phyloP scores from a whole-genome alignment of 2,329 filamentous ascomycete species.

The Cordyceps farinosa region DNA sequence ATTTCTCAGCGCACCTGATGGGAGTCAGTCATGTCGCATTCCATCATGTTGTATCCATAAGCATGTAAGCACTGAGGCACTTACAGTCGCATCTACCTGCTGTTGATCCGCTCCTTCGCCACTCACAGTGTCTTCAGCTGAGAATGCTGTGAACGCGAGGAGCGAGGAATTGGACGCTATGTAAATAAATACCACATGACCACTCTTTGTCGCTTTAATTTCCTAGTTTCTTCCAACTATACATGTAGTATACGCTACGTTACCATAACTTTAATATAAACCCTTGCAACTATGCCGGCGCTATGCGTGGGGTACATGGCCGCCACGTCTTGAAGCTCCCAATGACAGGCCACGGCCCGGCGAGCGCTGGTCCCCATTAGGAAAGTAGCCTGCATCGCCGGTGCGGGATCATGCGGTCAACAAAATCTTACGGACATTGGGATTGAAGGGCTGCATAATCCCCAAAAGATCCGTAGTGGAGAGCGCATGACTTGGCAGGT shows the following conservation, averaged over 20 bases:
- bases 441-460: neutral
- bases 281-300: neutral
- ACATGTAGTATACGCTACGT: conserved; percentile 12
- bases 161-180: neutral
- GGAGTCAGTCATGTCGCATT: neutral
- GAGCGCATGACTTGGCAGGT: neutral
- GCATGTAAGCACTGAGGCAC: too few relatives aligned
- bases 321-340: neutral
- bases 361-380: conserved; percentile 1
- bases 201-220: neutral
- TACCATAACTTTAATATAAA: conserved; percentile 14
- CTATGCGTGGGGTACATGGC: conserved; percentile 5
- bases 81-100: too few relatives aligned
- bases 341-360: neutral
- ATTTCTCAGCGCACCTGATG: neutral
- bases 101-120: neutral
- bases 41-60: neutral
- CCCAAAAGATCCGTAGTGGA: neutral
- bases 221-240: neutral
- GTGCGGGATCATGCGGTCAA: neutral
- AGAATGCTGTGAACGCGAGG: too few relatives aligned
- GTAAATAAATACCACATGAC: neutral
- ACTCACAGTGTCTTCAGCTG: too few relatives aligned
- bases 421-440: neutral
- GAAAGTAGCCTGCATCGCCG: neutral